Conservation (phyloP, 2,329 filamentous ascomycete species). For the Botryotinia narcissicola region DNA sequence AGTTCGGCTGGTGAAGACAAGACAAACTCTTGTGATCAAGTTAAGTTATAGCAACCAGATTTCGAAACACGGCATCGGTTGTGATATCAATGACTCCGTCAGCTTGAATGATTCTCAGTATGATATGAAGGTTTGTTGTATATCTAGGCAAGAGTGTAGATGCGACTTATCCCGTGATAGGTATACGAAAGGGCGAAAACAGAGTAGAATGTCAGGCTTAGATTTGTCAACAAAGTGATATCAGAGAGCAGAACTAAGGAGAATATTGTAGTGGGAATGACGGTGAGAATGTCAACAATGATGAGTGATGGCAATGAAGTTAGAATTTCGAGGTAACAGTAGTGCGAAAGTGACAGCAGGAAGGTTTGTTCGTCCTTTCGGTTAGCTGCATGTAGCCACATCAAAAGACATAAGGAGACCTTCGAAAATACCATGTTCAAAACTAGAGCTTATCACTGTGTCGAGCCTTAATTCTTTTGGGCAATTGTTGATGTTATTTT, state of each 20-base stretch:
- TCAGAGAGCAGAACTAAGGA: background rate
- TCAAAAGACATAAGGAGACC: background rate
- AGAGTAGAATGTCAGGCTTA: background rate
- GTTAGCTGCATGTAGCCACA: background rate
- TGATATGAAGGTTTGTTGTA: background rate
- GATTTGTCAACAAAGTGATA: background rate
- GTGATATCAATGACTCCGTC: background rate
- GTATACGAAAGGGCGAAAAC: too few species aligned
- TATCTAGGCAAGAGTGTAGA: background rate
- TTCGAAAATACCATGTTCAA: background rate
- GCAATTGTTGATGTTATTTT: accelerated
- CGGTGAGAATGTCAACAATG: background rate
- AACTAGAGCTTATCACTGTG: accelerated
- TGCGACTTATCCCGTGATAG: too few species aligned
- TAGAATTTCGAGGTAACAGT: background rate
- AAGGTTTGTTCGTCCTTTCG: background rate
- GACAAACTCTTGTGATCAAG: background rate
- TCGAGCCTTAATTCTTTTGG: background rate
- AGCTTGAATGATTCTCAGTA: background rate
- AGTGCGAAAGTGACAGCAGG: background rate
- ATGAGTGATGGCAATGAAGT: background rate
- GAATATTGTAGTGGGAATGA: background rate
- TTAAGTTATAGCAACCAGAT: background rate
- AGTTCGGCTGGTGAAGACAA: background rate
- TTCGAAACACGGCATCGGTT: background rate